Conservation (phyloP, 1,139 yeast genomes). For the Pichia norvegensis region DNA sequence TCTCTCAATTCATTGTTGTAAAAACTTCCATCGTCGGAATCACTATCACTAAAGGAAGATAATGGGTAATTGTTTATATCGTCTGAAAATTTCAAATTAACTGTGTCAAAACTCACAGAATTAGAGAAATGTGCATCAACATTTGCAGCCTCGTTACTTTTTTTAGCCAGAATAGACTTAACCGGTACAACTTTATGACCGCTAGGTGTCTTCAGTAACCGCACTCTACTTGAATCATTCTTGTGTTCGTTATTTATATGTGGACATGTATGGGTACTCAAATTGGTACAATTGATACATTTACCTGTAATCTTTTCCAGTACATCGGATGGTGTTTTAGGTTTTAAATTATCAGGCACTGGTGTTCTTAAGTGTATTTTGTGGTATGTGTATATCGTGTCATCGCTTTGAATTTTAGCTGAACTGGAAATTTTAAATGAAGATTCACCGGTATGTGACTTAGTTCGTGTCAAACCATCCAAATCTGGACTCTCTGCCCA, state of each 20-base stretch:
- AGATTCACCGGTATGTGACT: slow-evolving; percentile 7
- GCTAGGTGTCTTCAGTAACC: not conserved
- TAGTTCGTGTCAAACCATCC: slow-evolving; percentile 5
- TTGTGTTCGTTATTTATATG: slow-evolving; percentile 2
- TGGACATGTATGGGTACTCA: slow-evolving; percentile 1
- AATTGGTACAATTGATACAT: slow-evolving; percentile 9
- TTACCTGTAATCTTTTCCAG: slow-evolving; percentile 9
- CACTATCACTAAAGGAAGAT: slow-evolving; percentile 10
- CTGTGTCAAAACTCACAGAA: slow-evolving; percentile 35
- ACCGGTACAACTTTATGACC: not conserved
- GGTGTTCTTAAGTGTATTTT: slow-evolving; percentile 17
- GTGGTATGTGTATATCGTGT: slow-evolving; percentile 16
- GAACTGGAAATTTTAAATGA: slow-evolving; percentile 1
- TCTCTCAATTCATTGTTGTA: not conserved
- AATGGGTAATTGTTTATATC: slow-evolving; percentile 16
- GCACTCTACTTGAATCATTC: not conserved
- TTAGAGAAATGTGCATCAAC: slow-evolving; percentile 12
- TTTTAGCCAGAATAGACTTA: slow-evolving; percentile 12
- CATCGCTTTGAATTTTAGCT: slow-evolving; percentile 5
- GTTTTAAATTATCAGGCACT: slow-evolving; percentile 16
- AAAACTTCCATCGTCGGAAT: not conserved
- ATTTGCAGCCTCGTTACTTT: slow-evolving; percentile 1
- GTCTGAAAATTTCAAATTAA: slow-evolving; percentile 30
- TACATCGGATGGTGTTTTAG: slow-evolving; percentile 17
- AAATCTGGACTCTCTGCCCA: slow-evolving; percentile 13